Conservation (phyloP, 1,284 basidiomycete species). For the Apiotrichum mycotoxinovorans region DNA sequence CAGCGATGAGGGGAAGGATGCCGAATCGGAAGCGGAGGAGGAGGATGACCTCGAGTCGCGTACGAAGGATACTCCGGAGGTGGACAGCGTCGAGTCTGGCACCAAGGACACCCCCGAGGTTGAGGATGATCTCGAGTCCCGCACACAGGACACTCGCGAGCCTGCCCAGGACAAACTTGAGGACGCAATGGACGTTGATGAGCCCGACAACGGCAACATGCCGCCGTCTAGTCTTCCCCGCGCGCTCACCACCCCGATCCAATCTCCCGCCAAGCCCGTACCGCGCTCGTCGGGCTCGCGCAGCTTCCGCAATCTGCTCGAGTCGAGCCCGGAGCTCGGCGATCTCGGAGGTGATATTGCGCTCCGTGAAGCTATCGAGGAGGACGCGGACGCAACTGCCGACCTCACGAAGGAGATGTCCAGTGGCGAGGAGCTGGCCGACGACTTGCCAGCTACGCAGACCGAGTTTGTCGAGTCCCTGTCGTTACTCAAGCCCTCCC, state of each 20-base stretch:
- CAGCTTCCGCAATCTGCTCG: background rate
- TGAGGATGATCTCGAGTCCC: background rate
- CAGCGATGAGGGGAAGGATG: background rate
- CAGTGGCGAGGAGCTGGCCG: background rate
- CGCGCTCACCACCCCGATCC: background rate
- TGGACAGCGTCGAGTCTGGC: background rate
- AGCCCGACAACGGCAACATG: background rate
- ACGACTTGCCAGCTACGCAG: conserved; percentile 9
- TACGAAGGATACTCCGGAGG: background rate
- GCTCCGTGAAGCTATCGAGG: conserved; percentile 16
- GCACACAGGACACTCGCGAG: background rate
- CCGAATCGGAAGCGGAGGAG: background rate
- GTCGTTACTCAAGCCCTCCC: background rate
- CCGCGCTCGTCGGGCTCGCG: background rate
- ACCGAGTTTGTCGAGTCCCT: background rate
- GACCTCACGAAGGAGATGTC: no score
- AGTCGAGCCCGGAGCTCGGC: conserved; percentile 2
- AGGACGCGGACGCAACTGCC: conserved; percentile 6
- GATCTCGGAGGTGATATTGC: conserved; percentile 16
- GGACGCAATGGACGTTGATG: conserved; percentile 13
- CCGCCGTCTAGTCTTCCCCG: background rate
- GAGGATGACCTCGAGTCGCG: background rate
- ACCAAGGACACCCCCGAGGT: background rate
- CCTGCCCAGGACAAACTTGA: background rate
- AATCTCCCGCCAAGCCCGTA: background rate